Evolutionary conservation across 2,329 filamentous ascomycete genomes (phyloP), one percentile per base, ranked within the genome.

Genomic region (Fusarium sp.): DNA sequence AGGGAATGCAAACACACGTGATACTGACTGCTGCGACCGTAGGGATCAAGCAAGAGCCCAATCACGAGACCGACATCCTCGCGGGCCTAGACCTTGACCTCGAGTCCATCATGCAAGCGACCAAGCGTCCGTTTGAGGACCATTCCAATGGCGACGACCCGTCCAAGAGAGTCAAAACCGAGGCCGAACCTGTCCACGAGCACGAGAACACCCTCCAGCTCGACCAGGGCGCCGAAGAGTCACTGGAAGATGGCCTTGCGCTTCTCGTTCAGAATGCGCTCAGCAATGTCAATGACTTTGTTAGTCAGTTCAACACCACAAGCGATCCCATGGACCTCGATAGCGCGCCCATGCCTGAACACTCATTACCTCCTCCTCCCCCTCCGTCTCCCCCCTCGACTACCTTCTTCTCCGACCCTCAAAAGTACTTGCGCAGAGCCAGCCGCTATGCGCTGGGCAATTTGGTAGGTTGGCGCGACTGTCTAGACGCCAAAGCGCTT

Each of bases 181-280:
- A 75, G 46, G 45, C 48, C 46, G 62, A 71, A 29, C 52, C 53
- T 43, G 50, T 49, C 29, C 61, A 66, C n/a, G 56, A 70, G 10
- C 61, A 65, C 15, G 41, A 60, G 29, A 53, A 61, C 53, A 41
- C 64, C 26, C 68, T 71, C 38, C 65, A 66, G 15, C 36, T 52
- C 11, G 61, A 69, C 1, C 55, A 59, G 28, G 66, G 64, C 24
- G 67, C 64, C 5, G 70, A 72, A 50, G 70, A 70, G 28, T 73
- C 71, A 22, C 64, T 77, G 9, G 76, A 78, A 45, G 73, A 76
- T 50, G 75, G 72, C 2, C 69, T 78, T 39, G 76, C 73, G 26
- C 70, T 77, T 15, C 71, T 79, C 8, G 76, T 79, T 7, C 75
- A 77, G 58, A 78, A 78, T 70, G 77, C 77, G 44, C 70, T 79